Percentiles rank a stretch among this genome's conserved stretches.
Conservation (phyloP, 768 basidiomycete species). For the Naganishia vishniacii region DNA sequence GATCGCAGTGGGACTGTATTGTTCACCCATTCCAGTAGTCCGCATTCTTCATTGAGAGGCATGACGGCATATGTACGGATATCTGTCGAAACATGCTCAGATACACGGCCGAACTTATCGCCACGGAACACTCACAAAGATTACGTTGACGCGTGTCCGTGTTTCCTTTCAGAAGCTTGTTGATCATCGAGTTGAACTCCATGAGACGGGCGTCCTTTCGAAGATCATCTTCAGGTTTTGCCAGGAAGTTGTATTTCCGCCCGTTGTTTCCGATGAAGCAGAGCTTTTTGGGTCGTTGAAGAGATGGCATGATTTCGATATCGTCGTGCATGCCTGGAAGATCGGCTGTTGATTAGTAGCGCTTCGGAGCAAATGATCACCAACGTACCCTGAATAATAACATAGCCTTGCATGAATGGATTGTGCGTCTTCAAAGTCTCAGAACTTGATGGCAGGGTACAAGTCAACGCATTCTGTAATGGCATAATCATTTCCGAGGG, state of each 20-base stretch:
- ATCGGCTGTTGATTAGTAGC: neutral
- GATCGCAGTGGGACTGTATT: constrained; percentile 79
- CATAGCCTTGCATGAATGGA: constrained; percentile 72
- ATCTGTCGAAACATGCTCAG: constrained; percentile 52
- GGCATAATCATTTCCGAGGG: constrained; percentile 74
- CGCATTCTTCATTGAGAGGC: constrained; percentile 93
- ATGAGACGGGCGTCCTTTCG: constrained; percentile 94
- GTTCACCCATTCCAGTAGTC: constrained; percentile 97
- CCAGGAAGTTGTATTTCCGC: constrained; percentile 78
- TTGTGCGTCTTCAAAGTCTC: constrained; percentile 58
- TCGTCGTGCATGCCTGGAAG: constrained; percentile 68
- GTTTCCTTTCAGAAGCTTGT: constrained; percentile 86
- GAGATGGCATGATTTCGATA: constrained; percentile 81
- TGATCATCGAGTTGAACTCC: constrained; percentile 97
- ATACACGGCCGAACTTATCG: neutral
- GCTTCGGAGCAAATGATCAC: neutral
- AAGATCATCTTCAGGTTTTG: constrained; percentile 94
- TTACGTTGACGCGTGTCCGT: constrained; percentile 86
- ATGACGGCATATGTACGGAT: constrained; percentile 99
- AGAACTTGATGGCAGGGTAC: constrained; percentile 70
- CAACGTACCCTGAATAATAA: constrained; percentile 66
- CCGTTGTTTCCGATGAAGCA: constrained; percentile 77
- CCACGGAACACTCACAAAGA: constrained; percentile 61
- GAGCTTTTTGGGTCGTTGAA: constrained; percentile 86
- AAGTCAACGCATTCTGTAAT: constrained; percentile 84